phyloP scores from a whole-genome alignment of 768 basidiomycete species.

The Boletus subcaerulescens region DNA sequence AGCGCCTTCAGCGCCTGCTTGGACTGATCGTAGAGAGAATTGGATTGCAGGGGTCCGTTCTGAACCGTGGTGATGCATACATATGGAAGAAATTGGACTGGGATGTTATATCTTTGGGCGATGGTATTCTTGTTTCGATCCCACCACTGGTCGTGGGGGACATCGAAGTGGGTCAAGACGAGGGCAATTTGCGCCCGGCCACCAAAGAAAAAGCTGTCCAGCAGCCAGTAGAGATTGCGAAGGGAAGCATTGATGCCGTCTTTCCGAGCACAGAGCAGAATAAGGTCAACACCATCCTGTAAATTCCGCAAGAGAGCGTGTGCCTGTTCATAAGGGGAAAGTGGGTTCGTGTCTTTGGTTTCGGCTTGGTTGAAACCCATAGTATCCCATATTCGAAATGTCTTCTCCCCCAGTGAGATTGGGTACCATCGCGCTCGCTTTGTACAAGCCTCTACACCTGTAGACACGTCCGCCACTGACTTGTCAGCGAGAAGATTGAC shows the following conservation, averaged over 20 bases:
- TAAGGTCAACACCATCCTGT: constrained; percentile 36
- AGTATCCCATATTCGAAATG: constrained; percentile 34
- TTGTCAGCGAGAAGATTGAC: constrained; percentile 29
- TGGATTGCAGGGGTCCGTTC: neutral
- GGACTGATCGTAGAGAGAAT: constrained; percentile 10
- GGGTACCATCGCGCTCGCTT: constrained; percentile 23
- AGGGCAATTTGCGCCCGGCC: constrained; percentile 35
- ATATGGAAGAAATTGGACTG: constrained; percentile 7
- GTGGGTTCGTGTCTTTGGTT: constrained; percentile 9
- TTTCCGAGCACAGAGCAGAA: constrained; percentile 39
- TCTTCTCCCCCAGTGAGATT: constrained; percentile 17
- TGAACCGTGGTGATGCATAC: constrained; percentile 21
- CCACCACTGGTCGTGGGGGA: constrained; percentile 39
- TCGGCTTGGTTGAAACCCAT: constrained; percentile 31
- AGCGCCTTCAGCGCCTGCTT: constrained; percentile 8
- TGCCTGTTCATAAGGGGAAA: constrained; percentile 28
- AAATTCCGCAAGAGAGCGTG: constrained; percentile 34
- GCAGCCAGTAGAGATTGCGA: constrained; percentile 36
- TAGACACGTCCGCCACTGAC: constrained; percentile 29
- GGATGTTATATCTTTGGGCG: constrained; percentile 17
- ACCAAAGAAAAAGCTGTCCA: constrained; percentile 38
- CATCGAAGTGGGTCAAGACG: constrained; percentile 39
- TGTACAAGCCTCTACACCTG: constrained; percentile 34
- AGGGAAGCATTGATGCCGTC: constrained; percentile 36
- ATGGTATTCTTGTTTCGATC: constrained; percentile 22